Evolutionary conservation across 441 rosid species (phyloP), one percentile per base, ranked within the genome.

Genomic region (Kokia cookei): DNA sequence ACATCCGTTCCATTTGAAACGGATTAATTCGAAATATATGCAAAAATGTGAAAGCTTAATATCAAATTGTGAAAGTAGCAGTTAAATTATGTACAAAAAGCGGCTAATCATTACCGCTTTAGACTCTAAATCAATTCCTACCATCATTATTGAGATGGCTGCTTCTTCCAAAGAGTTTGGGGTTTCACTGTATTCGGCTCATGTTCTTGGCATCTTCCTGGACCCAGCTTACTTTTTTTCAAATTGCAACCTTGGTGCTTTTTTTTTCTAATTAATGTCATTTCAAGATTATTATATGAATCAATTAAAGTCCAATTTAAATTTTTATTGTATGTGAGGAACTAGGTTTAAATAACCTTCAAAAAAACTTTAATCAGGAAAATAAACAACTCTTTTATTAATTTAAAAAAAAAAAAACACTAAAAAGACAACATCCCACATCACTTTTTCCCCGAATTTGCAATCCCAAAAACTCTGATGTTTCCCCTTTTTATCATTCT

Each of bases 141-240:
- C 35, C 37, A 55, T 13, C 11, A 62, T 62, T 24, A 62, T 37
- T 9, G 6, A 19, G 68, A 40, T 40, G 68, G 50, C 68, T 40
- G 48, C 26, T 37, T 64, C 68, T 64, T 64, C 68, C 68, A 40
- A 40, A 40, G 26, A 40, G 50, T 13, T 40, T 17, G 68, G 50
- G 50, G 42, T 64, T 13, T 5, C 50, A 17, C 19, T 64, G 68
- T 3, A 64, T 19, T 10, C 42, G 22, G 37, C 7, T 45, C 37
- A 45, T 45, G 24, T 43, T 65, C 37, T 47, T 45, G 19, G 37
- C 54, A 24, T 43, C 35, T 13, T 45, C 35, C 27, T 24, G 37
- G 70, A 65, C 70, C 12, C 55, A 7, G 57, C 17, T 53, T 32
- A 32, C 22, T 19, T 53, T n/a, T n/a, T 17, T n/a, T 53, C 2